These are phyloP conservation scores for Boletus subparvulus DNA, from an alignment of 768 basidiomycete genomes.

Conservation along the genomic window DNA sequence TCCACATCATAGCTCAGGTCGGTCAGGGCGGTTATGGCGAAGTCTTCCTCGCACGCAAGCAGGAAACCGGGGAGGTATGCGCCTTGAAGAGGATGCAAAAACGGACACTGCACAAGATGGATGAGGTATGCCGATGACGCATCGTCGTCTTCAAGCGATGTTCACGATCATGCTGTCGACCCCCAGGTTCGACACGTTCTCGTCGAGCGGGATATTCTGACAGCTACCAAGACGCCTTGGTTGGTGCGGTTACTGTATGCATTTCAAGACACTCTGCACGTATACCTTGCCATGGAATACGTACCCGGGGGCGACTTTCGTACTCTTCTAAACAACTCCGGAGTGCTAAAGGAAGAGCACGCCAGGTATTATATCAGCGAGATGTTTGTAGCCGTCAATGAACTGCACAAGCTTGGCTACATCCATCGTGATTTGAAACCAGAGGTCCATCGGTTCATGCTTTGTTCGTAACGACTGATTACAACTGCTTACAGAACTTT, in stretches of 20 bases:
- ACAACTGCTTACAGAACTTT: constrained; percentile 68
- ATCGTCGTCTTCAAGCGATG: not conserved
- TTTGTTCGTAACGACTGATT: not conserved
- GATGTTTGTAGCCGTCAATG: constrained; percentile 94
- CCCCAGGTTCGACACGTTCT: constrained; percentile 91
- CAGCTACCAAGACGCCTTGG: constrained; percentile 97
- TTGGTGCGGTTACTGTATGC: constrained; percentile 92
- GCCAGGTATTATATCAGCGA: constrained; percentile 96
- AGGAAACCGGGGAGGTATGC: constrained; percentile 94
- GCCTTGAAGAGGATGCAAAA: constrained; percentile 98
- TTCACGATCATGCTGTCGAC: not conserved
- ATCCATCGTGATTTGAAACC: constrained; percentile 98
- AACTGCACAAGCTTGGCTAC: constrained; percentile 96
- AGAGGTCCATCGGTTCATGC: constrained; percentile 57
- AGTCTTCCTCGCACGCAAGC: constrained; percentile 92
- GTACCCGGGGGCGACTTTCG: constrained; percentile 98
- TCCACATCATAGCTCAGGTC: constrained; percentile 98
- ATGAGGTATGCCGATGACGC: constrained; percentile 62
- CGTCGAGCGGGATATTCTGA: constrained; percentile 96
- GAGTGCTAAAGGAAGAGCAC: constrained; percentile 95
- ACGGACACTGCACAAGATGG: constrained; percentile 94
- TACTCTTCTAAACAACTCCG: constrained; percentile 95
- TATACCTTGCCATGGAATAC: constrained; percentile 99
- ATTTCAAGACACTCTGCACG: constrained; percentile 88
- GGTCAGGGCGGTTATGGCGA: constrained; percentile 99